These are phyloP conservation scores for Lactifluus subvellereus DNA, from an alignment of 768 basidiomycete species.

Conservation along the genomic window DNA sequence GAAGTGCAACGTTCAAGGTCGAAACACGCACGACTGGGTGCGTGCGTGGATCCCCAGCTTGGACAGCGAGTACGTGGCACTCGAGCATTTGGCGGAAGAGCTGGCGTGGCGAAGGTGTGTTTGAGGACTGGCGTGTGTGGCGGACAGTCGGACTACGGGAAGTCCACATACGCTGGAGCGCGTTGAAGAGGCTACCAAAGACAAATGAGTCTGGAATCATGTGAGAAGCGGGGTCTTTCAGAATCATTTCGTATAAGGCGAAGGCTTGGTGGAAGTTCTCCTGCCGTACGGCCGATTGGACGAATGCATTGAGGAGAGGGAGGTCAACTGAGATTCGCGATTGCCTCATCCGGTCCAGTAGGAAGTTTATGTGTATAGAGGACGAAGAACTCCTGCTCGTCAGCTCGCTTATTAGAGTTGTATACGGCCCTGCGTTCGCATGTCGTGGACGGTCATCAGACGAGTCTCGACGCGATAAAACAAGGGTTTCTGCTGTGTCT, in stretches of 20 bases:
- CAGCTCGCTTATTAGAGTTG: slow-evolving; percentile 36
- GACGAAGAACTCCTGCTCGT: slow-evolving; percentile 28
- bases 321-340: slow-evolving; percentile 36
- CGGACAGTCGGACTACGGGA: neutral
- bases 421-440: slow-evolving; percentile 32
- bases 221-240: slow-evolving; percentile 29
- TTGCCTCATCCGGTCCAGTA: slow-evolving; percentile 38
- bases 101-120: slow-evolving; percentile 11
- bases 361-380: slow-evolving; percentile 30
- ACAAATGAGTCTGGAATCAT: slow-evolving; percentile 32
- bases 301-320: slow-evolving; percentile 44
- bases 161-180: slow-evolving; percentile 1
- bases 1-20: slow-evolving; percentile 20
- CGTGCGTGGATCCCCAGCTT: neutral
- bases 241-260: slow-evolving; percentile 39
- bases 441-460: slow-evolving; percentile 26
- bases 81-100: slow-evolving; percentile 25
- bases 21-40: slow-evolving; percentile 10
- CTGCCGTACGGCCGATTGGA: slow-evolving; percentile 36
- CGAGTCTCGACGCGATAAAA: slow-evolving; percentile 22
- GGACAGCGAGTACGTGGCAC: slow-evolving; percentile 4
- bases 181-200: slow-evolving; percentile 23
- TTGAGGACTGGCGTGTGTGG: neutral
- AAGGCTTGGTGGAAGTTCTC: slow-evolving; percentile 36
- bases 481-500: slow-evolving; percentile 30